Evolutionary conservation across 1,284 basidiomycete species (phyloP).

Genomic region (Singerocomus inundabilis): DNA sequence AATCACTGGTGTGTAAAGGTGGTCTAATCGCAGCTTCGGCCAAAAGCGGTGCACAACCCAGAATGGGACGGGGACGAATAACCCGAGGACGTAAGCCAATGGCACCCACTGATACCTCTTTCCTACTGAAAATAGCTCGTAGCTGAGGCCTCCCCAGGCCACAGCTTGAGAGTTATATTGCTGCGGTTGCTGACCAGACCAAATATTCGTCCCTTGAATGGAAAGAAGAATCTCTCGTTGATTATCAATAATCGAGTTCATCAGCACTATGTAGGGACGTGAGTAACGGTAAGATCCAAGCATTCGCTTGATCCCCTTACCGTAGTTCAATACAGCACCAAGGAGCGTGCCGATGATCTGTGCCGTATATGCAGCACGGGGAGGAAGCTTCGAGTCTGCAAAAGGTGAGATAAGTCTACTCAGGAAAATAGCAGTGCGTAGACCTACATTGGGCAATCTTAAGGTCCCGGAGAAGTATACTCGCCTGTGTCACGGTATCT

Average conservation of each 20-base stretch:
- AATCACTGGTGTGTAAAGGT: slow-evolving; percentile 44
- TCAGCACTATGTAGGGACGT: slow-evolving; percentile 36
- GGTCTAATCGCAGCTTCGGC: slow-evolving; percentile 42
- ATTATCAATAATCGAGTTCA: slow-evolving; percentile 57
- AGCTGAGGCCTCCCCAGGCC: slow-evolving; percentile 63
- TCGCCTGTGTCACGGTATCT: slow-evolving; percentile 46
- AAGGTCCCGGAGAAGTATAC: slow-evolving; percentile 49
- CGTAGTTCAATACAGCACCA: slow-evolving; percentile 52
- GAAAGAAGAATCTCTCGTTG: slow-evolving; percentile 50
- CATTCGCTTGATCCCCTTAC: slow-evolving; percentile 28
- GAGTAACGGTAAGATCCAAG: background rate
- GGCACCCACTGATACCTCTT: slow-evolving; percentile 58
- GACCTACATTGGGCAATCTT: slow-evolving; percentile 57
- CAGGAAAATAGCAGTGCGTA: slow-evolving; percentile 1
- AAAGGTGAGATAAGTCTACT: background rate
- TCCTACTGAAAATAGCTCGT: slow-evolving; percentile 53
- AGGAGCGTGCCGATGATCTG: slow-evolving; percentile 54
- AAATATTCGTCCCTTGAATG: slow-evolving; percentile 54
- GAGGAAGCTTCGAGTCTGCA: slow-evolving; percentile 63
- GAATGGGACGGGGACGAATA: slow-evolving; percentile 54
- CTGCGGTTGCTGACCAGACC: slow-evolving; percentile 60
- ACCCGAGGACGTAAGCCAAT: slow-evolving; percentile 54
- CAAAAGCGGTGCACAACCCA: slow-evolving; percentile 49
- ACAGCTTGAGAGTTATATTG: slow-evolving; percentile 62
- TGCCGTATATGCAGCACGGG: slow-evolving; percentile 59